Percentiles rank a stretch among this genome's conserved stretches.
Evolutionary conservation across 352 stramenopile genomes (phyloP).

Genomic region (Nothophytophthora sp.): DNA sequence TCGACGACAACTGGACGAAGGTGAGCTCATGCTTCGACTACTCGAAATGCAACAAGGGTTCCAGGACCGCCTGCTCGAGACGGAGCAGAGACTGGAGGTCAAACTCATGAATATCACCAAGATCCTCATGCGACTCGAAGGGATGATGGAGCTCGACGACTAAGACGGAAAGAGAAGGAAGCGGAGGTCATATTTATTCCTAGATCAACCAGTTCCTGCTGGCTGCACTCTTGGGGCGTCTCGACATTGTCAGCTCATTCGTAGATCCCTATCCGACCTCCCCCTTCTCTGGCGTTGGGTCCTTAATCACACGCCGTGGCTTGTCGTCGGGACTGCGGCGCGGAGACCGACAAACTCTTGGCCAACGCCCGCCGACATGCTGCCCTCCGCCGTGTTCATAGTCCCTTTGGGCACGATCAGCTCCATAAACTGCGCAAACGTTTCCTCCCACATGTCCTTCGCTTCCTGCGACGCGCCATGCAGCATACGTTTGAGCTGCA

Average conservation of each 20-base stretch:
- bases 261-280: no score
- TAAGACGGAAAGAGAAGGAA: constrained; percentile 6
- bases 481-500: constrained; percentile 15
- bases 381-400: constrained; percentile 13
- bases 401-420: constrained; percentile 42
- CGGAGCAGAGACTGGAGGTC: constrained; percentile 63
- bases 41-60: constrained; percentile 59
- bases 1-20: constrained; percentile 25
- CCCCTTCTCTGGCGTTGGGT: no score
- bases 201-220: no score
- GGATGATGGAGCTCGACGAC: constrained; percentile 55
- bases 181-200: not conserved
- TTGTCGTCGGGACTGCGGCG: no score
- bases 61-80: constrained; percentile 60
- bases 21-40: constrained; percentile 49
- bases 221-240: no score
- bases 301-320: no score
- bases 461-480: constrained; percentile 12
- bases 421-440: constrained; percentile 52
- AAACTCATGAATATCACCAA: constrained; percentile 74
- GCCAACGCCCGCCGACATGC: not conserved
- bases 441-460: constrained; percentile 32
- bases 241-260: no score
- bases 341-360: not conserved
- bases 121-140: constrained; percentile 64